Percentiles rank a stretch among this genome's conserved stretches.
Evolutionary conservation across 441 rosid genomes (phyloP).

Genomic region (Monsonia emarginata): DNA sequence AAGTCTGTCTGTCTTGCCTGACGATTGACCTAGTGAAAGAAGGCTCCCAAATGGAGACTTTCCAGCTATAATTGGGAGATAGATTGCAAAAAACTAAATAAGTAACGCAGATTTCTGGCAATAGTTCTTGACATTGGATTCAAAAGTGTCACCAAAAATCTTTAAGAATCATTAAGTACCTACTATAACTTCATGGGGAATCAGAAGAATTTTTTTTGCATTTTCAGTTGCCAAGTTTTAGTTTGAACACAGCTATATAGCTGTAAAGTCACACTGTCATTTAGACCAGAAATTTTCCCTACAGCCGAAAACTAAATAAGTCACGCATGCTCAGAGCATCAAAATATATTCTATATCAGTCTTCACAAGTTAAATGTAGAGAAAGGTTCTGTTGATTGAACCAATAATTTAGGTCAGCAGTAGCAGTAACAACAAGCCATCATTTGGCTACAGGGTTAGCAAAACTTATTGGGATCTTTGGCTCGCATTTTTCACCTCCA

Average conservation of each 20-base stretch:
- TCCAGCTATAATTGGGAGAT: conserved; percentile 40
- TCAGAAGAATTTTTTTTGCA: background rate
- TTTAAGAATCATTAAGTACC: background rate
- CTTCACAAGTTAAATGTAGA: too few species aligned
- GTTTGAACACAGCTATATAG: background rate
- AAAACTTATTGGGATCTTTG: too few species aligned
- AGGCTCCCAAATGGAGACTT: conserved; percentile 74
- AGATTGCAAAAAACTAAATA: background rate
- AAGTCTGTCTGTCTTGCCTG: conserved; percentile 71
- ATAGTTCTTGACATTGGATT: background rate
- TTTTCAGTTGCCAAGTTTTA: background rate
- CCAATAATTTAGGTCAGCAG: too few species aligned
- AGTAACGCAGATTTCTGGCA: background rate
- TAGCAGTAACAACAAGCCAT: too few species aligned
- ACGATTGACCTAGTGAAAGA: conserved; percentile 55
- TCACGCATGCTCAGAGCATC: too few species aligned
- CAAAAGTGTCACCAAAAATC: background rate
- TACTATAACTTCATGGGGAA: background rate
- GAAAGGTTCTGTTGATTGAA: too few species aligned
- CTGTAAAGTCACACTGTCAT: background rate
- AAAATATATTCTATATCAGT: too few species aligned
- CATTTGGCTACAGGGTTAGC: too few species aligned
- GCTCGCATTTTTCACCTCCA: too few species aligned
- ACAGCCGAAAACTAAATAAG: background rate
- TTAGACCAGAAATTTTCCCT: background rate